phyloP scores from a whole-genome alignment of 768 basidiomycete genomes.

The Boletus speciosus region DNA sequence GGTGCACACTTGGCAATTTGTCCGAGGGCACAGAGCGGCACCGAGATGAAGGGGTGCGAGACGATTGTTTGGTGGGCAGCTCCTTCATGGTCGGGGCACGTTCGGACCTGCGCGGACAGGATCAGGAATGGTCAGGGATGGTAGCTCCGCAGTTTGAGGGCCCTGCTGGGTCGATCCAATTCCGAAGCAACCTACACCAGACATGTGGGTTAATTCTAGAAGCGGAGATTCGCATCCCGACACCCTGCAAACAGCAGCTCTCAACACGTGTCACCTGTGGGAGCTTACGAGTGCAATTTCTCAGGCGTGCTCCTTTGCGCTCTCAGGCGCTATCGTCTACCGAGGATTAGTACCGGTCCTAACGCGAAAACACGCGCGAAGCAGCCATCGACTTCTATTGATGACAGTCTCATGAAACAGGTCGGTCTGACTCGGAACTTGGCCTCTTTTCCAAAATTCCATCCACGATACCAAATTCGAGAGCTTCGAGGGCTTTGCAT shows the following conservation, averaged over 20 bases:
- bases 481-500: conserved; percentile 72
- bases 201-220: conserved; percentile 20
- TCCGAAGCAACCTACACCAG: conserved; percentile 10
- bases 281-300: conserved; percentile 14
- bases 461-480: conserved; percentile 91
- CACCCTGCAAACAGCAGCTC: conserved; percentile 12
- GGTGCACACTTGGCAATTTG: conserved; percentile 7
- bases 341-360: conserved; percentile 1
- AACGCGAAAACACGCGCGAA: conserved; percentile 11
- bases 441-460: conserved; percentile 82
- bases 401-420: conserved; percentile 18
- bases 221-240: conserved; percentile 24
- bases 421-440: conserved; percentile 40
- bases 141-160: conserved; percentile 32
- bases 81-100: conserved; percentile 2
- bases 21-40: conserved; percentile 20
- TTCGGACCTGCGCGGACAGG: conserved; percentile 3
- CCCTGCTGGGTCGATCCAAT: conserved; percentile 26
- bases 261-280: conserved; percentile 25
- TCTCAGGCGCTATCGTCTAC: conserved; percentile 12
- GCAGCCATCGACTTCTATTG: conserved; percentile 10
- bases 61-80: conserved; percentile 2
- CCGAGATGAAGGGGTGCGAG: conserved; percentile 19
- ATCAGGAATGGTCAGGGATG: conserved; percentile 1
- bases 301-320: conserved; percentile 5